phyloP scores from a whole-genome alignment of 2,329 filamentous ascomycete species.

The Ophiostoma angusticollis region DNA sequence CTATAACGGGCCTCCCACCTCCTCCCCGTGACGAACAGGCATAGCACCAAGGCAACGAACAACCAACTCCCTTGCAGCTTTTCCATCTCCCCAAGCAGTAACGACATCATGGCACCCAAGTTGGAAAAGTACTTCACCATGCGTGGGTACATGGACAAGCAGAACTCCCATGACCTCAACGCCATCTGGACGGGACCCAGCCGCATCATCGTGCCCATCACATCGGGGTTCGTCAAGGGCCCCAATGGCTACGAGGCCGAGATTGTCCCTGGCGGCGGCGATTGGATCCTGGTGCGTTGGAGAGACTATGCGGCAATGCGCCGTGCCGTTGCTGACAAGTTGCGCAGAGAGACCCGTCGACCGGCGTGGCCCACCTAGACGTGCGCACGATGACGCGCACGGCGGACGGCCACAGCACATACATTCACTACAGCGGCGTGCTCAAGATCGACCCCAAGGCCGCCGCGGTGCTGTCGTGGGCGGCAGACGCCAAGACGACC shows the following conservation, averaged over 20 bases:
- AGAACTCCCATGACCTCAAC: background rate
- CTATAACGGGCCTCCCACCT: no score
- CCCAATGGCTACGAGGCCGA: slow-evolving; percentile 1
- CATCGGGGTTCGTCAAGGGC: slow-evolving; percentile 1
- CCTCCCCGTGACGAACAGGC: no score
- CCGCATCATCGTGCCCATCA: slow-evolving; percentile 1
- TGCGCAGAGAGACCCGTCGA: background rate
- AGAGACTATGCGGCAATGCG: no score
- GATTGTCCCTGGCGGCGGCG: slow-evolving; percentile 1
- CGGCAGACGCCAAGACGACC: background rate
- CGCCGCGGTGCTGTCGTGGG: background rate
- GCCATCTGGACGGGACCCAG: slow-evolving; percentile 1
- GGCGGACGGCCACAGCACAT: slow-evolving; percentile 1
- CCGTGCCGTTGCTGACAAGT: no score
- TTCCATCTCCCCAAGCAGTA: no score
- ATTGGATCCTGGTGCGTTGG: slow-evolving; percentile 3
- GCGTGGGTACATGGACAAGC: background rate
- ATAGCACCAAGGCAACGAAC: no score
- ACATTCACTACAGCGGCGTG: slow-evolving; percentile 3
- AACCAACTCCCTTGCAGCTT: no score
- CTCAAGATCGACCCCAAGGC: slow-evolving; percentile 1
- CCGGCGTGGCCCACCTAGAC: background rate
- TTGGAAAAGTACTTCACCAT: background rate
- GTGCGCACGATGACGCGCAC: slow-evolving; percentile 2
- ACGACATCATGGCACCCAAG: slow-evolving; percentile 2